Evolutionary conservation across 345 rosid species (phyloP), one percentile per base, ranked within the genome.

Genomic region (Pseudoturritis turrita): DNA sequence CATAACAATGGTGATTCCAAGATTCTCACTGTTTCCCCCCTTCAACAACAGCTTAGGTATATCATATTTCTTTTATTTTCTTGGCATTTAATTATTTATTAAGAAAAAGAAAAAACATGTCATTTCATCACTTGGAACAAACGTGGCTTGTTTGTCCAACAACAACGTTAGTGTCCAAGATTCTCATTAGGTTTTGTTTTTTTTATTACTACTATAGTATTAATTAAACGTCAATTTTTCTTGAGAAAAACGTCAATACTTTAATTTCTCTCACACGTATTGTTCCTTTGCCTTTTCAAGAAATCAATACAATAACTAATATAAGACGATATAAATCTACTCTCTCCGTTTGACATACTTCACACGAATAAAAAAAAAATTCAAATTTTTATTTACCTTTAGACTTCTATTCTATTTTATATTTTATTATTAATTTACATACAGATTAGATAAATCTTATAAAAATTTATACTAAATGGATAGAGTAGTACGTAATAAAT

Each of bases 81-180:
- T 50, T 28, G 11, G 12, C 12, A 19, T 47, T 13, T 23, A 25
- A 15, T 11, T 70, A 33, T 33, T 35, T 15, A 56, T n/a, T n/a
- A 14, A 41, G 3, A 4, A 41, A 47, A 46, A 61, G 8, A 15
- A n/a, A 35, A 65, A n/a, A 65, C 35, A 37, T 12, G 52, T 68
- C 55, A 33, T 69, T 33, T 69, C 54, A 51, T 13, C 11, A 57
- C 26, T 29, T 44, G 7, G 29, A 45, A 35, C 22, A 55, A 58
- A 58, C 65, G 74, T 70, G 65, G 57, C 65, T 70, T 58, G 66
- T 70, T 58, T 35, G 57, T 57, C 74, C 47, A 58, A 70, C 65
- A 22, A 45, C 28, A 70, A 70, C 47, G 57, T 7, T 57, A 35
- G 46, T 56, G 36, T 43, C 54, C 33, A 43, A 68, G 53, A 18